Conservation (phyloP, 2,329 filamentous ascomycete genomes). For the Fusarium sterilihyphosum region DNA sequence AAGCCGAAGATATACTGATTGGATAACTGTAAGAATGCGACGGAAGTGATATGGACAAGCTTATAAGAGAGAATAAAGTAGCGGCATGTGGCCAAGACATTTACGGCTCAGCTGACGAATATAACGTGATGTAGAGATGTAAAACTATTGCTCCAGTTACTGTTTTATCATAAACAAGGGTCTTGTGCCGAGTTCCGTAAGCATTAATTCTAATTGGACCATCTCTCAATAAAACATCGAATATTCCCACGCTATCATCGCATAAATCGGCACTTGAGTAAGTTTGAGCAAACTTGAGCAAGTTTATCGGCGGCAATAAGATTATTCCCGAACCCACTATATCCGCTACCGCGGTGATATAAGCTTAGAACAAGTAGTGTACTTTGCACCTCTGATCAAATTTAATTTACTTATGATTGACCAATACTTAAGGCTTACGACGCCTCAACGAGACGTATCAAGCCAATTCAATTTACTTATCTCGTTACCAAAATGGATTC, state of each 20-base stretch:
- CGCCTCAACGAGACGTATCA: no score
- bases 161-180: neutral
- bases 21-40: no score
- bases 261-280: neutral
- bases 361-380: neutral
- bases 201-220: neutral
- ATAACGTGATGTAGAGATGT: neutral
- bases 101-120: neutral
- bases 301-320: neutral
- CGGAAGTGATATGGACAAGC: neutral
- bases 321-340: neutral
- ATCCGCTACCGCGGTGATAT: neutral
- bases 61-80: accelerated
- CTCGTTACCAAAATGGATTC: neutral
- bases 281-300: conserved; percentile 5
- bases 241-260: neutral
- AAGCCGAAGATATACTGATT: neutral
- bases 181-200: neutral
- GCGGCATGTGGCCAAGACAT: neutral
- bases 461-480: no score
- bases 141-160: no score
- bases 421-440: no score
- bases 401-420: no score
- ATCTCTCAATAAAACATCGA: neutral
- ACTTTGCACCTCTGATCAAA: neutral